Conservation (phyloP, 768 basidiomycete species). For the Nidula microcarpa region DNA sequence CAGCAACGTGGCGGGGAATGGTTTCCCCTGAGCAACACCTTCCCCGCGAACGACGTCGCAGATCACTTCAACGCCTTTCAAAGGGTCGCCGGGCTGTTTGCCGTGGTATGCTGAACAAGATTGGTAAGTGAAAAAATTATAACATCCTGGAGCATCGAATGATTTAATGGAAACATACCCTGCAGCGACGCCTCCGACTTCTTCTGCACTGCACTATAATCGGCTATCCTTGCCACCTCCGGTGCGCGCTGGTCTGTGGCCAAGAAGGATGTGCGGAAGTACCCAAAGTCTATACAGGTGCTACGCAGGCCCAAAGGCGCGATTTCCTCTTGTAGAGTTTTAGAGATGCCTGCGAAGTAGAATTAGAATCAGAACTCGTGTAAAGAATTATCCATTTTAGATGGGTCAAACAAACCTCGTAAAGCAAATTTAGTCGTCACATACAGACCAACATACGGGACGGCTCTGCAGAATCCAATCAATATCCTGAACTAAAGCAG, state of each 20-base stretch:
- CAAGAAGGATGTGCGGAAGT: constrained; percentile 34
- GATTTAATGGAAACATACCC: constrained; percentile 8
- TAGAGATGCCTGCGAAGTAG: constrained; percentile 21
- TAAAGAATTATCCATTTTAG: not conserved
- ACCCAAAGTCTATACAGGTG: constrained; percentile 34
- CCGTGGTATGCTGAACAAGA: constrained; percentile 22
- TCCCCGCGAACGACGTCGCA: constrained; percentile 28
- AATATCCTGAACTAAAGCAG: not conserved
- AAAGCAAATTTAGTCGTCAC: constrained; percentile 35
- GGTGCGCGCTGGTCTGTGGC: constrained; percentile 19
- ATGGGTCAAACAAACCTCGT: constrained; percentile 15
- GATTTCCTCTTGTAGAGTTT: constrained; percentile 30
- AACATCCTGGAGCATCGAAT: too few species aligned
- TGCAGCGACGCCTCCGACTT: constrained; percentile 17
- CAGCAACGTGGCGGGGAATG: constrained; percentile 19
- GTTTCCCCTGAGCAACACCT: constrained; percentile 23
- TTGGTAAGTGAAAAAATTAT: too few species aligned
- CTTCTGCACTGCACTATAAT: constrained; percentile 23
- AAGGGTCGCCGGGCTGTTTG: constrained; percentile 32
- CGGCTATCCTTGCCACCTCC: constrained; percentile 24
- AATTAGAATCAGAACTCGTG: not conserved
- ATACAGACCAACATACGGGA: constrained; percentile 33
- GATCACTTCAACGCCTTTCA: constrained; percentile 28
- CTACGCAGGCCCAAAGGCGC: constrained; percentile 33
- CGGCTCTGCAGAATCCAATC: constrained; percentile 7